These are phyloP conservation scores for Xylaria hypoxylon DNA, from an alignment of 2,329 filamentous ascomycete genomes.

Conservation along the genomic window DNA sequence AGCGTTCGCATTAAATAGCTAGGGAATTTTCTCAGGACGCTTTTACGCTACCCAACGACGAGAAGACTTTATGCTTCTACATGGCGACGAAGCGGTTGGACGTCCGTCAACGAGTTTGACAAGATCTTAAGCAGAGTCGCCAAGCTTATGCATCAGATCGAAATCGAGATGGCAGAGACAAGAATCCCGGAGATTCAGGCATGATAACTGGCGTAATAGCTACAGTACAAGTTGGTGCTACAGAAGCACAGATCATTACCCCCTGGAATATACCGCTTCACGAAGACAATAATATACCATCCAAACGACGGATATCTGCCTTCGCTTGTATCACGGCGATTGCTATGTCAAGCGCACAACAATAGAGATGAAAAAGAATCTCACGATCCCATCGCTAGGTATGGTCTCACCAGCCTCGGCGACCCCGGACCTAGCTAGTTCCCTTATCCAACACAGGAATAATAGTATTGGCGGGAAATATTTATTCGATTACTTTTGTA, in stretches of 20 bases:
- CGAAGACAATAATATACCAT: slow-evolving; percentile 7
- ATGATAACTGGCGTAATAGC: slow-evolving; percentile 1
- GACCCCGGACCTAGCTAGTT: neutral
- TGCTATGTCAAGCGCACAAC: neutral
- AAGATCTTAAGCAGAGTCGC: neutral
- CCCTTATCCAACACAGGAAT: slow-evolving; percentile 1
- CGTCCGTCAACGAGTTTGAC: neutral
- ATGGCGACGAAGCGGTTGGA: slow-evolving; percentile 48
- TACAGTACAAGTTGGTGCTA: slow-evolving; percentile 1
- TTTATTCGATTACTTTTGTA: slow-evolving; percentile 29
- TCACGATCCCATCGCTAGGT: slow-evolving; percentile 3
- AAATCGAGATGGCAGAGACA: neutral
- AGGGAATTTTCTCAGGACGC: slow-evolving; percentile 29
- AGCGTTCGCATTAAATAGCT: slow-evolving; percentile 24
- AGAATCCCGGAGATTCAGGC: neutral
- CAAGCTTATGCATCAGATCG: neutral
- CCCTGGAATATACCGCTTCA: neutral
- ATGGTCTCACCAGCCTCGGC: neutral
- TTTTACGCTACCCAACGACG: slow-evolving; percentile 52
- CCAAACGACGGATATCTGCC: neutral
- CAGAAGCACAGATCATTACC: slow-evolving; percentile 8
- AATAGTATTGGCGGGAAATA: slow-evolving; percentile 6
- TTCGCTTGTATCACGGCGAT: neutral
- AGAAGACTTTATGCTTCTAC: slow-evolving; percentile 62
- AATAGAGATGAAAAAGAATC: neutral